phyloP scores from a whole-genome alignment of 371 early-diverging fungal species.

The Capniomyces stellatus region DNA sequence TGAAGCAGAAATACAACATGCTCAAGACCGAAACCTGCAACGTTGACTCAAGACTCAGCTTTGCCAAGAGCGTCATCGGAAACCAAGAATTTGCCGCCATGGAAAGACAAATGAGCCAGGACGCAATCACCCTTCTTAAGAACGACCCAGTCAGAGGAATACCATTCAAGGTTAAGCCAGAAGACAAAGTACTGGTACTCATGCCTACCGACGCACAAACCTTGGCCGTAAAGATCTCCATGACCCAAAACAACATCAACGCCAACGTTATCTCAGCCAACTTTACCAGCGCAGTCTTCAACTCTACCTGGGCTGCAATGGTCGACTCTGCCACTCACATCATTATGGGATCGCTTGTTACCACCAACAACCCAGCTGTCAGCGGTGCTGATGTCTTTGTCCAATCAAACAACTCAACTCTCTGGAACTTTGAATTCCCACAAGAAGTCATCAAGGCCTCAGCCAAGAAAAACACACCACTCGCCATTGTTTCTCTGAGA shows the following conservation, averaged over 20 bases:
- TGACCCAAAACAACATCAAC: not conserved
- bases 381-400: not conserved
- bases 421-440: not conserved
- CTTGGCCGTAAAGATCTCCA: not conserved
- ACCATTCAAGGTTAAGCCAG: not conserved
- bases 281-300: not conserved
- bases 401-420: not conserved
- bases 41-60: not conserved
- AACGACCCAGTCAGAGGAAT: conserved; percentile 2
- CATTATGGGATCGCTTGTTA: not conserved
- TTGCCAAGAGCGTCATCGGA: not conserved
- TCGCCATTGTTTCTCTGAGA: conserved; percentile 1
- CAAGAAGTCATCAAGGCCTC: not conserved
- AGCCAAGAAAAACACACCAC: not conserved
- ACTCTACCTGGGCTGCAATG: not conserved
- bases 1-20: not conserved
- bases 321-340: not conserved
- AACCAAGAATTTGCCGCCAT: not conserved
- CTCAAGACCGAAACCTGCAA: not conserved
- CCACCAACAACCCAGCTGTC: not conserved
- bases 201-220: not conserved
- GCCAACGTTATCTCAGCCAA: not conserved
- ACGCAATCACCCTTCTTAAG: conserved; percentile 1
- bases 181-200: not conserved
- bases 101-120: not conserved